Evolutionary conservation across 768 basidiomycete species (phyloP).

Genomic region (Hygrophoropsis aurantiaca): DNA sequence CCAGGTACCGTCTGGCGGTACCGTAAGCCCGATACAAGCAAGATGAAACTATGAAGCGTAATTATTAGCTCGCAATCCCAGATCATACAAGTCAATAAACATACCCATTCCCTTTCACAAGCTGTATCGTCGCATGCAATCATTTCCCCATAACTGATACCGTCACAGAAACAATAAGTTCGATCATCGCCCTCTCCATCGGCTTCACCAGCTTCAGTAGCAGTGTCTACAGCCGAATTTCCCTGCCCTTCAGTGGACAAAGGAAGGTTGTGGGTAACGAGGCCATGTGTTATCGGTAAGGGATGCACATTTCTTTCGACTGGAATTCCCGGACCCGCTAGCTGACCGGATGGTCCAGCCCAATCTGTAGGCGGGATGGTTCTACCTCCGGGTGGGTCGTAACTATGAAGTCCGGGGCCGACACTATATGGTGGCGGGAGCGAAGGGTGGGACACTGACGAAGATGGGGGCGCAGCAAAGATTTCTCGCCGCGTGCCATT

Average conservation of each 20-base stretch:
- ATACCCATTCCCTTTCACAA: slow-evolving; percentile 89
- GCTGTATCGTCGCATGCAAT: slow-evolving; percentile 84
- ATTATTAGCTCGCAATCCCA: slow-evolving; percentile 7
- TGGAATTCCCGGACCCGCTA: slow-evolving; percentile 82
- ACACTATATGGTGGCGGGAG: slow-evolving; percentile 44
- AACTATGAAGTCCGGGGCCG: slow-evolving; percentile 37
- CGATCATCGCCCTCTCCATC: slow-evolving; percentile 62
- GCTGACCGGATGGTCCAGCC: slow-evolving; percentile 49
- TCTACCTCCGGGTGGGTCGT: slow-evolving; percentile 37
- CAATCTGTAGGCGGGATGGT: slow-evolving; percentile 44
- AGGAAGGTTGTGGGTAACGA: slow-evolving; percentile 23
- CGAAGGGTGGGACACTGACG: slow-evolving; percentile 52
- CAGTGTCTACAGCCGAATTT: slow-evolving; percentile 36
- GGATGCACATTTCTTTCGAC: slow-evolving; percentile 45
- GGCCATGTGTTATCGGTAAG: slow-evolving; percentile 13
- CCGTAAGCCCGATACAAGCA: slow-evolving; percentile 65
- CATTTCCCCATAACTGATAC: slow-evolving; percentile 91
- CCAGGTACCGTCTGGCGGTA: slow-evolving; percentile 72
- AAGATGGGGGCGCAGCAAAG: slow-evolving; percentile 50
- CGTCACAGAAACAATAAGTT: slow-evolving; percentile 83
- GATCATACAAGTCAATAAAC: slow-evolving; percentile 25
- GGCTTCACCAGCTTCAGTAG: slow-evolving; percentile 44
- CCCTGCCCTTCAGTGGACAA: slow-evolving; percentile 32
- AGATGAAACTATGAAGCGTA: slow-evolving; percentile 67
- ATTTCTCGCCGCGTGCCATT: slow-evolving; percentile 41